Conservation (phyloP, 1,284 basidiomycete species). For the Leccinum subspadiceum region DNA sequence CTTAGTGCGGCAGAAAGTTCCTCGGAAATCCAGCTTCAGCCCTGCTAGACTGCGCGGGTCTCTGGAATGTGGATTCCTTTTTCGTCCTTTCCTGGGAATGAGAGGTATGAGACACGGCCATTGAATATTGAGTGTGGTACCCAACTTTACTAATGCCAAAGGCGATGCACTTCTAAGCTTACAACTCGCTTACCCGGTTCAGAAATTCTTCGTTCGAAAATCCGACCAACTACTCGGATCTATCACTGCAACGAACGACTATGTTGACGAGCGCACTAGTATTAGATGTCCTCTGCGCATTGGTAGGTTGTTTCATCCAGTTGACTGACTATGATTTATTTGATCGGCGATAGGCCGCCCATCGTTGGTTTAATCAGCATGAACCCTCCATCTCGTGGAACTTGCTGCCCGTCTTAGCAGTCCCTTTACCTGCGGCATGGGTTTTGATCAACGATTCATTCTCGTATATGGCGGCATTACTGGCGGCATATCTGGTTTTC, state of each 20-base stretch:
- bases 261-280: slow-evolving; percentile 1
- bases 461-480: slow-evolving; percentile 5
- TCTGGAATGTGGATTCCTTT: too few relatives aligned
- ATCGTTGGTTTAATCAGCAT: slow-evolving; percentile 17
- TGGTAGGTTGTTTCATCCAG: slow-evolving; percentile 11
- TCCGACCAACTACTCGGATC: not conserved
- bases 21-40: not conserved
- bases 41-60: too few relatives aligned
- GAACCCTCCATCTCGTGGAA: slow-evolving; percentile 20
- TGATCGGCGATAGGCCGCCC: slow-evolving; percentile 5
- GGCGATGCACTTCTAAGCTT: not conserved
- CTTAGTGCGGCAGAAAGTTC: not conserved
- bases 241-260: slow-evolving; percentile 3
- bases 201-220: not conserved
- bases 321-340: not conserved
- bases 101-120: too few relatives aligned
- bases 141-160: not conserved
- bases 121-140: too few relatives aligned
- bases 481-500: slow-evolving; percentile 19
- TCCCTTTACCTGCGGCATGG: slow-evolving; percentile 16
- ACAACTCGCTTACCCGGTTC: slow-evolving; percentile 9
- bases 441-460: slow-evolving; percentile 10
- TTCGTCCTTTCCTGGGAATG: too few relatives aligned
- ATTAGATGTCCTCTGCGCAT: slow-evolving; percentile 21
- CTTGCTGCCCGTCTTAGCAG: slow-evolving; percentile 12